These are phyloP conservation scores for Ulota crispa DNA, from an alignment of 225 moss, liverwort and hornwort species.

Conservation along the genomic window DNA sequence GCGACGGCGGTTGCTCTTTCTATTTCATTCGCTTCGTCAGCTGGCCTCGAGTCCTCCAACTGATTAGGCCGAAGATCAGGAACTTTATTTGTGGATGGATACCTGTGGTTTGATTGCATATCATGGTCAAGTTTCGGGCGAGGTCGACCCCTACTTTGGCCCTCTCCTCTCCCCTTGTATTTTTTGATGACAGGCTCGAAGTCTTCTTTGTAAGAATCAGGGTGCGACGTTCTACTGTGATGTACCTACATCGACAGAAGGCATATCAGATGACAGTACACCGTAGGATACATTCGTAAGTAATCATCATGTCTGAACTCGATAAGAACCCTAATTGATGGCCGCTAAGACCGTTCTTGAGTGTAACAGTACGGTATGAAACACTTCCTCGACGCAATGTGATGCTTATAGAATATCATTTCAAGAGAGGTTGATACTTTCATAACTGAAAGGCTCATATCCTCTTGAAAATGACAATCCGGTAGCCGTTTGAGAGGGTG, in stretches of 20 bases:
- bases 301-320: not conserved
- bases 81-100: not conserved
- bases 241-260: constrained; percentile 39
- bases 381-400: not conserved
- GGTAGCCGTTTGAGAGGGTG: not conserved
- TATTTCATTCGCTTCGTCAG: constrained; percentile 18
- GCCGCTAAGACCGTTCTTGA: no score
- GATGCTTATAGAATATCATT: not conserved
- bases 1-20: not conserved
- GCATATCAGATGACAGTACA: not conserved
- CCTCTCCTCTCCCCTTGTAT: constrained; percentile 31
- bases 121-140: not conserved
- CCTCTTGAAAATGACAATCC: not conserved
- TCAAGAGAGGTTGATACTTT: not conserved
- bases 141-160: not conserved
- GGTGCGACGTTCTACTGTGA: constrained; percentile 56
- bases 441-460: not conserved
- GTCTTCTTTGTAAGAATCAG: constrained; percentile 56
- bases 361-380: not conserved
- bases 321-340: not conserved
- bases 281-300: not conserved
- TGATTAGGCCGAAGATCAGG: constrained; percentile 15
- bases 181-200: constrained; percentile 40
- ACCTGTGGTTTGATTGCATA: not conserved
- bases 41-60: not conserved